phyloP scores from a whole-genome alignment of 345 rosid species.

The Lepidium sativum region DNA sequence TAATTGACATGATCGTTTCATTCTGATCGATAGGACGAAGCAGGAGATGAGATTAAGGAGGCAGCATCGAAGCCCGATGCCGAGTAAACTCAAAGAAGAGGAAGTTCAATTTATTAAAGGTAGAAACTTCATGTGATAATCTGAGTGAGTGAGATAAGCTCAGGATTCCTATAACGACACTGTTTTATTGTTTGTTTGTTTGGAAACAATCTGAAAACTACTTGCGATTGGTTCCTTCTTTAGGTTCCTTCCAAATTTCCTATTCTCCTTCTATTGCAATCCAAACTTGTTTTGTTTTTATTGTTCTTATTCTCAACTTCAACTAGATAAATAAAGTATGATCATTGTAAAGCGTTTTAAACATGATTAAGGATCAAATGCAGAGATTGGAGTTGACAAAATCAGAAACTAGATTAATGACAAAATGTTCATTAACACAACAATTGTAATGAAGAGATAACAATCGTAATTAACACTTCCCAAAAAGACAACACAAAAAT shows the following conservation, averaged over 20 bases:
- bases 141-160: conserved; percentile 49
- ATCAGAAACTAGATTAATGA: not conserved
- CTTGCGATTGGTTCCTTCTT: not conserved
- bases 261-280: not conserved
- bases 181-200: conserved; percentile 43
- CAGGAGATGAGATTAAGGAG: conserved; percentile 32
- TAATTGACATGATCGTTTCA: not conserved
- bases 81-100: conserved; percentile 2
- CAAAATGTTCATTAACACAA: not conserved
- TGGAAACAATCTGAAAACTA: conserved; percentile 38
- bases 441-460: not conserved
- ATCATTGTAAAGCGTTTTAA: not conserved
- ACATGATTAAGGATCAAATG: not conserved
- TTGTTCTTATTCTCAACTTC: not conserved
- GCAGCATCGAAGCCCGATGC: conserved; percentile 21
- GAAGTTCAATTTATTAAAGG: conserved; percentile 2
- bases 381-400: not conserved
- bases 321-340: not conserved
- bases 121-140: conserved; percentile 33
- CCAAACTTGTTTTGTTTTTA: not conserved
- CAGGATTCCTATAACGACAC: conserved; percentile 56
- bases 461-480: not conserved
- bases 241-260: not conserved
- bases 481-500: not conserved
- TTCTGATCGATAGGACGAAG: conserved; percentile 18